phyloP scores from a whole-genome alignment of 345 rosid genomes.

The Diplotaxis tenuifolia region DNA sequence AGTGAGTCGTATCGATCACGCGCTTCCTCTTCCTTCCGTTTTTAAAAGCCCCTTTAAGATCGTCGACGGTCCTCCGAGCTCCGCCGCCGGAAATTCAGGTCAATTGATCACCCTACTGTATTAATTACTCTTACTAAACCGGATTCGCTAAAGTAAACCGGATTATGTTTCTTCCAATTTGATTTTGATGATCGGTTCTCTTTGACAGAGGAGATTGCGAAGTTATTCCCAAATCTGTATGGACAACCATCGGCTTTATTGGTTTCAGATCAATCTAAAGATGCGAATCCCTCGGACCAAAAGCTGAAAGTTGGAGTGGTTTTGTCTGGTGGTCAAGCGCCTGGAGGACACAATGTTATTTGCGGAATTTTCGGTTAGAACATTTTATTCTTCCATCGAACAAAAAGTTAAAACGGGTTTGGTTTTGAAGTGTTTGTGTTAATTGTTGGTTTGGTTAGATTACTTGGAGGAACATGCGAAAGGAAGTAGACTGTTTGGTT shows the following conservation, averaged over 20 bases:
- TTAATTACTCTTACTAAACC: not conserved
- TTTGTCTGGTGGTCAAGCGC: constrained; percentile 98
- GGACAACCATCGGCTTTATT: constrained; percentile 84
- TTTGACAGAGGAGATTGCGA: constrained; percentile 70
- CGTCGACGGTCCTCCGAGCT: constrained; percentile 81
- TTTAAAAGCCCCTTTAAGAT: constrained; percentile 59
- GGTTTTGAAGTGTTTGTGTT: not conserved
- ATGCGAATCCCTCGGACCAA: constrained; percentile 30
- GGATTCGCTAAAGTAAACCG: not conserved
- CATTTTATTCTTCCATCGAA: not conserved
- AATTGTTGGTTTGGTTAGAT: constrained; percentile 44
- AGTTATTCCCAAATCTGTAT: constrained; percentile 71
- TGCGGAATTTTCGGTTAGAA: constrained; percentile 79
- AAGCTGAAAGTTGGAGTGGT: constrained; percentile 88
- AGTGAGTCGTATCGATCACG: constrained; percentile 66
- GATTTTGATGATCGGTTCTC: not conserved
- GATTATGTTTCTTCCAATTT: not conserved
- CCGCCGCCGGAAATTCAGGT: constrained; percentile 90
- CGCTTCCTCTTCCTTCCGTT: constrained; percentile 83
- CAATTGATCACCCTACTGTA: not conserved
- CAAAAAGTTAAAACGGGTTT: not conserved
- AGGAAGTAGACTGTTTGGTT: constrained; percentile 80
- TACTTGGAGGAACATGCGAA: constrained; percentile 73
- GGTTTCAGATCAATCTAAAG: constrained; percentile 43
- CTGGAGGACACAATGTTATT: constrained; percentile 98